These are phyloP conservation scores for Cochlearia excelsa DNA, from an alignment of 345 rosid genomes.

Conservation along the genomic window DNA sequence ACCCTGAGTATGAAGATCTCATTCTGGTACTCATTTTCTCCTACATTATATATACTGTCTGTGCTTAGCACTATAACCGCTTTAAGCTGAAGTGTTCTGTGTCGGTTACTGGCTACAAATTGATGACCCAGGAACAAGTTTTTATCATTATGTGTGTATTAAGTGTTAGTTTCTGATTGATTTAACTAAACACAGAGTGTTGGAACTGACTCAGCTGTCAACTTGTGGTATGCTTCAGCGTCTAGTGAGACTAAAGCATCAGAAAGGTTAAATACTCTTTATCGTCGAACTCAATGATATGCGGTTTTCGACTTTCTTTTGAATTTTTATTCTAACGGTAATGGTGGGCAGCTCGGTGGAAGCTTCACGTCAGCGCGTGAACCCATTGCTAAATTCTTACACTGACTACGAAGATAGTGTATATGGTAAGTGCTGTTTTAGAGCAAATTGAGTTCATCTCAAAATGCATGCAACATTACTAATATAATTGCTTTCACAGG, in stretches of 20 bases:
- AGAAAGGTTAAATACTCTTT: constrained; percentile 42
- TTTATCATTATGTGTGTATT: background rate
- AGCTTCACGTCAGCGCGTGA: constrained; percentile 34
- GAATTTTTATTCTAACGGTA: too few relatives aligned
- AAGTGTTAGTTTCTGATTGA: constrained; percentile 7
- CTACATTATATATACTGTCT: constrained; percentile 11
- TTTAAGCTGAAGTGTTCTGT: background rate
- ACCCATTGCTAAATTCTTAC: constrained; percentile 62
- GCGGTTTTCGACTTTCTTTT: constrained; percentile 1
- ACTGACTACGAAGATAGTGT: constrained; percentile 88
- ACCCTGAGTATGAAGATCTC: constrained; percentile 75
- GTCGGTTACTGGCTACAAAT: background rate
- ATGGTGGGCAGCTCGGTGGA: constrained; percentile 40
- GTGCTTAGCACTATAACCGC: background rate
- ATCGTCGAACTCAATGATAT: background rate
- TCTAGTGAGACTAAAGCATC: constrained; percentile 32
- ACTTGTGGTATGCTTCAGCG: constrained; percentile 72
- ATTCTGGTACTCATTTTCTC: constrained; percentile 59
- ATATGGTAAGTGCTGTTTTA: constrained; percentile 48
- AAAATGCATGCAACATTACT: too few relatives aligned
- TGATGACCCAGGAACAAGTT: background rate
- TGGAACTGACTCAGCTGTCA: constrained; percentile 87
- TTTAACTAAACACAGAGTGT: constrained; percentile 57
- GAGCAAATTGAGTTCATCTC: too few relatives aligned
- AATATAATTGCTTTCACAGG: constrained; percentile 39